Evolutionary conservation across 2,329 filamentous ascomycete genomes (phyloP).

Genomic region (Geosmithia putterillii): DNA sequence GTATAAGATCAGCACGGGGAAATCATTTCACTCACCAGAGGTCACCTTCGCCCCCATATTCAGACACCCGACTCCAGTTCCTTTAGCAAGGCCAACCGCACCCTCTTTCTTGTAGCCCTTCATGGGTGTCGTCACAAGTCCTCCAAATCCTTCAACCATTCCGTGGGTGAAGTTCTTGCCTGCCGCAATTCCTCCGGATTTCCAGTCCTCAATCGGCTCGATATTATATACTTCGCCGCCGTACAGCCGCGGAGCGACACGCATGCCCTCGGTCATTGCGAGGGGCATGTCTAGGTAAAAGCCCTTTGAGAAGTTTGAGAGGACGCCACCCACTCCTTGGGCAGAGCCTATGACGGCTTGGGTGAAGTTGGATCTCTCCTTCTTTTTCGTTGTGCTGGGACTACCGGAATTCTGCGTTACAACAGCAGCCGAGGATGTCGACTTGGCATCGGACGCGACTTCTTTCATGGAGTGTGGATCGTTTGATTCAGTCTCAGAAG

Average conservation of each 20-base stretch:
- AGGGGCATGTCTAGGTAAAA: slow-evolving; percentile 1
- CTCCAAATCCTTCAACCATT: background rate
- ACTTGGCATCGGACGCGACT: background rate
- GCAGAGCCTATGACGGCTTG: background rate
- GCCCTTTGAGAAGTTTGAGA: background rate
- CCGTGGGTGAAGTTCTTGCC: slow-evolving; percentile 1
- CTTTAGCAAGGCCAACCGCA: background rate
- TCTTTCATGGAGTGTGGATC: background rate
- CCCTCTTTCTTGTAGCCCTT: background rate
- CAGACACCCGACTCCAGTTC: background rate
- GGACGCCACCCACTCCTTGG: background rate
- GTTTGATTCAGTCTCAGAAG: background rate
- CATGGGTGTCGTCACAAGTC: background rate
- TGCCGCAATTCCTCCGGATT: slow-evolving; percentile 1
- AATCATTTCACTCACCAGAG: background rate
- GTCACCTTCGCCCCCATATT: background rate
- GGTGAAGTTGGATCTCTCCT: background rate
- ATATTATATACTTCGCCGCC: slow-evolving; percentile 2
- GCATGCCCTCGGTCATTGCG: slow-evolving; percentile 3
- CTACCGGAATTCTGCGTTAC: background rate
- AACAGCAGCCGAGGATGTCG: background rate
- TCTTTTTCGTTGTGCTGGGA: background rate
- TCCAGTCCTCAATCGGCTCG: slow-evolving; percentile 3
- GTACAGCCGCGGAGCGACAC: background rate
- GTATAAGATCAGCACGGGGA: background rate